Base-by-base conservation (phyloP, 108 stramenopile species). In the Epithemia pelagica region DNA sequence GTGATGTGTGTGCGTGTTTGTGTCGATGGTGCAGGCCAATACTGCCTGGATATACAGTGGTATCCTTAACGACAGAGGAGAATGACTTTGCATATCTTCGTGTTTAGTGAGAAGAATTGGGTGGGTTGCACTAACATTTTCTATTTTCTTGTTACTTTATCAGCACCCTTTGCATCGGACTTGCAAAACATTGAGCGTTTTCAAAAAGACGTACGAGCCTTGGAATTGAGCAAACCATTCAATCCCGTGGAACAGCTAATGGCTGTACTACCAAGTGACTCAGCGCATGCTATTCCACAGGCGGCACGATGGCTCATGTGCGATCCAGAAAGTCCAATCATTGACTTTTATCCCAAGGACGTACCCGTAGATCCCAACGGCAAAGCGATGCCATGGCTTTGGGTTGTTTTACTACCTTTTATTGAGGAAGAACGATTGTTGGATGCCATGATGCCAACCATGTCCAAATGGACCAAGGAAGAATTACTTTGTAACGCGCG, bases 331-430 rank as follows among this genome's bases (percentile, higher is more conserved):
- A 92, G 90, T 61, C 96, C 99, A 23, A 95, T 99, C 66, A 85
- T 95, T 63, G 97, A 99, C 71, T 96, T 97, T 70, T 98, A 98
- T 64, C 96, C 97, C 0, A 77, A 78, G 30, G 91, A 95, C 51
- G 93, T 99, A 20, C 91, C 90, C 18, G 86, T 92, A 62, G 99
- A 99, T 78, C 96, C 97, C 3, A 98, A 99, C 72, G 99, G 99
- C 18, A 98, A 98, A 73, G 90, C 91, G 5, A 96, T 96, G 95
- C 97, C 97, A 24, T 99, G 99, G 99, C 80, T 97, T 31, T 96
- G 96, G 92, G 97, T 99, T 59, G 96, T 96, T 29, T 75, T 98
- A 55, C 82, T 99, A 24, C 99, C 99, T 30, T 99, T 99, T 75
- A 96, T 99, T 59, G 96, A 98, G 66, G 97, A 98, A 82, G 85